A percentile compares a stretch with the other conserved stretches of the same genome.
phyloP scores from a whole-genome alignment of 345 rosid species.

The Chamaenerion angustifolium region DNA sequence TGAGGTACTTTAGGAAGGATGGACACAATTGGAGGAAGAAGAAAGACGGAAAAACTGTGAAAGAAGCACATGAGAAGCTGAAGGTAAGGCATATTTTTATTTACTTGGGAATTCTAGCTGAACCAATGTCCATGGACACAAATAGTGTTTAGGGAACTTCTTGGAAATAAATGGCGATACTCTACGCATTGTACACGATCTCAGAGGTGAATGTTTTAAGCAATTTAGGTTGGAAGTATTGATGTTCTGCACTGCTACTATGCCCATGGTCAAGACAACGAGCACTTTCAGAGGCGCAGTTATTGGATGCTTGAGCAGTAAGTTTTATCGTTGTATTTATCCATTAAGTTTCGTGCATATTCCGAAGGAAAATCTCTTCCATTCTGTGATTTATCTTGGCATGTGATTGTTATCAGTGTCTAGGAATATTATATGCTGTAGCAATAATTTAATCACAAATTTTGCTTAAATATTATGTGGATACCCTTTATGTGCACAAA shows the following conservation, averaged over 20 bases:
- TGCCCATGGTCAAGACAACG: slow-evolving; percentile 92
- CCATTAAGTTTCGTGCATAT: not conserved
- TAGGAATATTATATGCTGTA: no score
- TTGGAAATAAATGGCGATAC: not conserved
- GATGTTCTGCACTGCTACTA: slow-evolving; percentile 92
- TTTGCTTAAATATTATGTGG: no score
- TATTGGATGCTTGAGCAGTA: slow-evolving; percentile 95
- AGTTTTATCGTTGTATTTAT: slow-evolving; percentile 11
- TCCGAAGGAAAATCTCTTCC: no score
- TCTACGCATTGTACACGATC: slow-evolving; percentile 2
- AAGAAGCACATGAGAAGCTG: slow-evolving; percentile 88
- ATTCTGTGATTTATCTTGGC: no score
- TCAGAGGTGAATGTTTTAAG: slow-evolving; percentile 15
- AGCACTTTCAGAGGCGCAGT: slow-evolving; percentile 86
- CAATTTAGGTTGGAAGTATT: slow-evolving; percentile 74
- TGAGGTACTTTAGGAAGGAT: slow-evolving; percentile 89
- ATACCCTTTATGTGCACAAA: no score
- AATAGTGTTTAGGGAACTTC: no score
- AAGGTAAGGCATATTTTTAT: slow-evolving; percentile 27
- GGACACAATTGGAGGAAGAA: slow-evolving; percentile 94
- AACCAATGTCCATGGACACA: not conserved
- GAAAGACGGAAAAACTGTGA: slow-evolving; percentile 75
- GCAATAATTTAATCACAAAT: no score
- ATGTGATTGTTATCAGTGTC: no score
- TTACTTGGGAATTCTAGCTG: not conserved